Evolutionary conservation across 345 rosid genomes (phyloP).

Genomic region (Cardiospermum halicacabum): DNA sequence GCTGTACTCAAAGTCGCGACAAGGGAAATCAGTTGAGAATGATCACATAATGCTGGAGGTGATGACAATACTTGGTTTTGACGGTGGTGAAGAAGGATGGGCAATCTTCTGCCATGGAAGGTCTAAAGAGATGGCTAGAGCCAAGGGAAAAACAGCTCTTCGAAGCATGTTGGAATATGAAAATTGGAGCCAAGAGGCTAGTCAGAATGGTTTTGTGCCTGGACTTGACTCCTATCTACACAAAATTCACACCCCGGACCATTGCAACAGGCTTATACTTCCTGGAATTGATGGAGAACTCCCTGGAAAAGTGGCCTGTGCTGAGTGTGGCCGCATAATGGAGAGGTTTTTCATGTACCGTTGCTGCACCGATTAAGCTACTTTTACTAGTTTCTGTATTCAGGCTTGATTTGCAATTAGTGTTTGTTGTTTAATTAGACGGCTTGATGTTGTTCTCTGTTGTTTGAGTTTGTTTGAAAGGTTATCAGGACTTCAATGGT

Average conservation of each 20-base stretch:
- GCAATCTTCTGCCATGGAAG: constrained; percentile 23
- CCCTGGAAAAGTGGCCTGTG: constrained; percentile 26
- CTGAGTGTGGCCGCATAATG: constrained; percentile 31
- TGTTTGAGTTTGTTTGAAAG: not conserved
- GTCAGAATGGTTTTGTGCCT: not conserved
- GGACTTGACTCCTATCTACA: constrained; percentile 12
- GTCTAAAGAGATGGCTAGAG: constrained; percentile 9
- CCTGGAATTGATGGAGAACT: constrained; percentile 24
- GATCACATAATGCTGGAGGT: constrained; percentile 33
- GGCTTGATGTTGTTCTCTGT: no score
- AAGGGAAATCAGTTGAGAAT: constrained; percentile 4
- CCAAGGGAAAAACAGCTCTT: constrained; percentile 12
- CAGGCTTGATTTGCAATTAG: no score
- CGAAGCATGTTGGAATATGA: constrained; percentile 9
- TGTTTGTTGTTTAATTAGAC: no score
- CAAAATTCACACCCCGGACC: constrained; percentile 12
- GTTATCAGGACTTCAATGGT: not conserved
- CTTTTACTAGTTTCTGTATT: not conserved
- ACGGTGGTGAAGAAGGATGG: constrained; percentile 30
- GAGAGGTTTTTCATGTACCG: constrained; percentile 42
- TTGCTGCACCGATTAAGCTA: constrained; percentile 27
- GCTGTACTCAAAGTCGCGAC: constrained; percentile 28
- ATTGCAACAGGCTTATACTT: constrained; percentile 33
- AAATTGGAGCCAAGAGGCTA: not conserved
- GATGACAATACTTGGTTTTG: constrained; percentile 30